These are phyloP conservation scores for Debaryomyces udenii DNA, from an alignment of 1,139 yeast species.

Conservation along the genomic window DNA sequence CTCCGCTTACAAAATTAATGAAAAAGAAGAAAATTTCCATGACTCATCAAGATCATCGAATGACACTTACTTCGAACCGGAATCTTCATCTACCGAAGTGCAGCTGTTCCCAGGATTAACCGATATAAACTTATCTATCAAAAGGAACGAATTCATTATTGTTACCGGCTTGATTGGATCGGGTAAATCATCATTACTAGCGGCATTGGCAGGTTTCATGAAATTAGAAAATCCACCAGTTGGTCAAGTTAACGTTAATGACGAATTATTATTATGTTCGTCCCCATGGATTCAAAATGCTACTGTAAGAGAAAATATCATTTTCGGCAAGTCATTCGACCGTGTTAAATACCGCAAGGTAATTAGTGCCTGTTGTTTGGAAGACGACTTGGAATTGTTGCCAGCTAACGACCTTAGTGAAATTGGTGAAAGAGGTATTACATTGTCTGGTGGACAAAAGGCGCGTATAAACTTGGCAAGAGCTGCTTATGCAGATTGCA, in stretches of 20 bases:
- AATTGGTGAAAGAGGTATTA: slow-evolving; percentile 48
- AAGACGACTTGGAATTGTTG: slow-evolving; percentile 37
- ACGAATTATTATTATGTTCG: slow-evolving; percentile 35
- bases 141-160: slow-evolving; percentile 37
- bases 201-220: slow-evolving; percentile 44
- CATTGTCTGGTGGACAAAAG: slow-evolving; percentile 47
- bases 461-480: slow-evolving; percentile 47
- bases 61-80: slow-evolving; percentile 18
- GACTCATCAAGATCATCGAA: slow-evolving; percentile 16
- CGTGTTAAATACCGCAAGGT: slow-evolving; percentile 30
- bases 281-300: slow-evolving; percentile 51
- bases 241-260: slow-evolving; percentile 31
- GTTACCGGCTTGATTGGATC: slow-evolving; percentile 47
- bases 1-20: slow-evolving; percentile 12
- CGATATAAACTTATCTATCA: slow-evolving; percentile 32
- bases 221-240: slow-evolving; percentile 26
- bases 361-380: slow-evolving; percentile 42
- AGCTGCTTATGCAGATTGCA: slow-evolving; percentile 40
- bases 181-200: slow-evolving; percentile 43
- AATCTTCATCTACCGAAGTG: slow-evolving; percentile 11
- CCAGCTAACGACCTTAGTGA: slow-evolving; percentile 44
- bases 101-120: slow-evolving; percentile 32
- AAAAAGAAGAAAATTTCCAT: slow-evolving; percentile 13
- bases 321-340: slow-evolving; percentile 41
- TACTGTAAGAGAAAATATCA: slow-evolving; percentile 45